phyloP scores from a whole-genome alignment of 495 filamentous ascomycete genomes.

The Neurospora cerealis region DNA sequence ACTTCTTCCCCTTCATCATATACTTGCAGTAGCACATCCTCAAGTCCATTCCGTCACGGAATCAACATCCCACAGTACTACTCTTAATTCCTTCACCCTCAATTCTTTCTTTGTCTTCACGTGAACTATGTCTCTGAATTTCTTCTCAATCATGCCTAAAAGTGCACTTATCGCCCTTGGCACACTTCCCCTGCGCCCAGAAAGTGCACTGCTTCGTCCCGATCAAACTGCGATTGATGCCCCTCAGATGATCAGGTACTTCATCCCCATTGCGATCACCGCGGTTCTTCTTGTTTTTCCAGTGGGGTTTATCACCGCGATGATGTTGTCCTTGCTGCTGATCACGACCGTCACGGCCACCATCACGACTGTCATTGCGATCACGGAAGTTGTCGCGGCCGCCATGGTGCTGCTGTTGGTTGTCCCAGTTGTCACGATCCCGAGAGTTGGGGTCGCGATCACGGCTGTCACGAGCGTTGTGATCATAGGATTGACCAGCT shows the following conservation, averaged over 20 bases:
- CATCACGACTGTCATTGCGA: slow-evolving; percentile 2
- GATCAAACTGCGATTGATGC: slow-evolving; percentile 34
- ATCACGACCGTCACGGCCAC: background rate
- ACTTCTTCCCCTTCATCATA: too few relatives aligned
- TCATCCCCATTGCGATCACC: slow-evolving; percentile 1
- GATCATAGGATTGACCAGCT: background rate
- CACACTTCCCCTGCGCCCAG: slow-evolving; percentile 68
- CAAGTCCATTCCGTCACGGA: too few relatives aligned
- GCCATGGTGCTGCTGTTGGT: background rate
- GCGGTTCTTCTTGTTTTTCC: background rate
- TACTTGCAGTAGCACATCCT: too few relatives aligned
- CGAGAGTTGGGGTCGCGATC: slow-evolving; percentile 3
- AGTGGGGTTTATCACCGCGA: background rate
- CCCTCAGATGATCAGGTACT: slow-evolving; percentile 26
- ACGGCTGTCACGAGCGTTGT: slow-evolving; percentile 1
- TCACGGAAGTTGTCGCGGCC: slow-evolving; percentile 15
- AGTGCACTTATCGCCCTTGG: slow-evolving; percentile 77
- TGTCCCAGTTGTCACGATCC: slow-evolving; percentile 6
- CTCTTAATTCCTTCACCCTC: too few relatives aligned
- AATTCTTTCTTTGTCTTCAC: too few relatives aligned
- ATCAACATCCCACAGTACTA: too few relatives aligned
- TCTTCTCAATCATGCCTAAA: slow-evolving; percentile 53
- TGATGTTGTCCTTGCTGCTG: background rate
- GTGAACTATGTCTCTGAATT: too few relatives aligned
- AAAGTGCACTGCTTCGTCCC: slow-evolving; percentile 62